Base-by-base conservation (phyloP, 1,284 basidiomycete species). In the Puccinia novopanici region DNA sequence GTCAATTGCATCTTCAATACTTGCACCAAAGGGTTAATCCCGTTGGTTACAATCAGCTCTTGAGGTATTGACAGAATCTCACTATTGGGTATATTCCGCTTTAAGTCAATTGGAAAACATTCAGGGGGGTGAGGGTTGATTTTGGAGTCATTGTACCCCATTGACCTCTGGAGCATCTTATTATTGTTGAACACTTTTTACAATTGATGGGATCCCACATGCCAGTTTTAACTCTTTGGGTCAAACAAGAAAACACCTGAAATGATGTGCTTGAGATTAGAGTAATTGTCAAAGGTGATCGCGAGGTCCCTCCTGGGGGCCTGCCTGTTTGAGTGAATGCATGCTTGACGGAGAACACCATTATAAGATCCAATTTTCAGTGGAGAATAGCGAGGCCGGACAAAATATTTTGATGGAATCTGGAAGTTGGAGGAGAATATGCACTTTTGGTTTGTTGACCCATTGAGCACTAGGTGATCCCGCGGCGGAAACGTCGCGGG, bases 341-440 rank as follows among this genome's bases (percentile, higher is more conserved):
- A n/a, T n/a, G n/a, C n/a, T n/a, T n/a, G n/a, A n/a, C n/a, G n/a
- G 4, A 50, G 13, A 19, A 61, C 42, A 1, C 57, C 57, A 34
- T 75, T 75, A 42, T 75, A 75, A 17, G 22, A 42, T 42, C 63
- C 57, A 52, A 61, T 75, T 75, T 37, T 75, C 57, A 12, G 73
- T 75, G 9, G 55, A 27, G 55, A 61, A 75, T 15, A 75, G 24
- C 24, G 52, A 8, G 9, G 72, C 54, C 4, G 72, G 72, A 0
- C 72, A 54, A 74, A 74, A 59, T 15, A 54, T 10, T 3, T 12
- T 34, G 22, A 85, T 81, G n/a, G 84, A 83, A 3, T 77, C 65
- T 6, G 79, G 65, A 19, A 85, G 78, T 27, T 85, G 84, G 2
- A 82, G 65, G 4, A 85, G 15, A 15, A 85, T 76, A 54, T 85